These are phyloP conservation scores for Eimeria tenella DNA, from an alignment of 169 alveolate species.

Conservation along the genomic window DNA sequence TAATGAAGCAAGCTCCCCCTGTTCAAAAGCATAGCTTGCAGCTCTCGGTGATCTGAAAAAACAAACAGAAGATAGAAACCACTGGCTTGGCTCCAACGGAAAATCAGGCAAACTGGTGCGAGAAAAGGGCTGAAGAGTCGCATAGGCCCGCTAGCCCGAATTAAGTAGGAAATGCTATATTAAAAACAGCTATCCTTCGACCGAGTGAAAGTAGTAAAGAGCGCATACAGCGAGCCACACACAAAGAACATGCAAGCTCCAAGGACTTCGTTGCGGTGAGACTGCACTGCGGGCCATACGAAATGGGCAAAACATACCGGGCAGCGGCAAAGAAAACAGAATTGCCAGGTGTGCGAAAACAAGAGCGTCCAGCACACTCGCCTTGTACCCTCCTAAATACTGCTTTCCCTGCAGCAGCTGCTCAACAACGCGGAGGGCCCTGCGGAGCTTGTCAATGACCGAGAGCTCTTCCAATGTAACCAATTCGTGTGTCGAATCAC, in stretches of 20 bases:
- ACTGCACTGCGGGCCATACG: too few species aligned
- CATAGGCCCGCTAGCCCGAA: too few species aligned
- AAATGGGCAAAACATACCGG: not conserved
- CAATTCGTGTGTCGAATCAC: not conserved
- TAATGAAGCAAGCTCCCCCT: constrained; percentile 12
- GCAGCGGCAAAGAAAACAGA: constrained; percentile 45
- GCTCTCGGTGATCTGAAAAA: constrained; percentile 43
- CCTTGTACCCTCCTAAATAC: constrained; percentile 14
- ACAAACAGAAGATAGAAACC: not conserved
- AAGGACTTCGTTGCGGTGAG: too few species aligned
- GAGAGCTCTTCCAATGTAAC: constrained; percentile 25
- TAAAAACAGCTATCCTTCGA: too few species aligned
- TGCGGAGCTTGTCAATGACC: constrained; percentile 9
- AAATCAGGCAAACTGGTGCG: too few species aligned
- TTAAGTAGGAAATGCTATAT: too few species aligned
- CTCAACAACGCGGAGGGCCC: constrained; percentile 72
- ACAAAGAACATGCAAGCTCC: too few species aligned
- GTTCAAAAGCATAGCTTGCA: constrained; percentile 26
- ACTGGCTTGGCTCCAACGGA: too few species aligned
- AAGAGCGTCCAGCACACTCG: constrained; percentile 25
- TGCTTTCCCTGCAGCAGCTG: constrained; percentile 49
- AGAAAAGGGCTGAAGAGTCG: too few species aligned
- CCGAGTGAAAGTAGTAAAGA: too few species aligned
- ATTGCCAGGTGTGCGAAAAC: constrained; percentile 63
- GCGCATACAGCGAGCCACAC: not conserved